Evolutionary conservation across 2,329 filamentous ascomycete genomes (phyloP).

Genomic region (Canariomyces notabilis): DNA sequence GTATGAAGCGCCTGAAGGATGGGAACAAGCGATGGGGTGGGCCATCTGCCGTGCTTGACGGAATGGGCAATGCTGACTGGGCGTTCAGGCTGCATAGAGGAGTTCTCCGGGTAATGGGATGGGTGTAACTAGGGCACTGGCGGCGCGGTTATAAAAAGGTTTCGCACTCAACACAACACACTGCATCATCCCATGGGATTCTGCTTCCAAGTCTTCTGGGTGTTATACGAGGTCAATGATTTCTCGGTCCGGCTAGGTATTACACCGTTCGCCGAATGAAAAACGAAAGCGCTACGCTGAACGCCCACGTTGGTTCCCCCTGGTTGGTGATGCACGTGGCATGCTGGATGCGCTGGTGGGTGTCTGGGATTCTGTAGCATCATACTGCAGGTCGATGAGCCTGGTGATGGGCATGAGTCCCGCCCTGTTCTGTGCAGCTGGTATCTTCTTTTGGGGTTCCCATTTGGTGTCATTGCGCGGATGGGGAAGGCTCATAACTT

Average conservation of each 20-base stretch:
- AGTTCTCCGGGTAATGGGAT: slow-evolving; percentile 21
- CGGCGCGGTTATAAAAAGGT: slow-evolving; percentile 27
- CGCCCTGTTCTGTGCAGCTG: slow-evolving; percentile 6
- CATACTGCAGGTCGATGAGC: slow-evolving; percentile 6
- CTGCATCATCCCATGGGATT: slow-evolving; percentile 27
- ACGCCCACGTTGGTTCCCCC: slow-evolving; percentile 15
- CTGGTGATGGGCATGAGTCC: slow-evolving; percentile 7
- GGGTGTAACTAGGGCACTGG: slow-evolving; percentile 27
- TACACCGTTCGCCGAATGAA: slow-evolving; percentile 26
- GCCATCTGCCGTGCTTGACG: not conserved
- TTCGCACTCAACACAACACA: slow-evolving; percentile 25
- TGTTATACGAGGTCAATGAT: slow-evolving; percentile 27
- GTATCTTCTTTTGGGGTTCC: too few relatives aligned
- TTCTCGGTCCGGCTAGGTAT: slow-evolving; percentile 27
- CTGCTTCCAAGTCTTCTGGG: slow-evolving; percentile 26
- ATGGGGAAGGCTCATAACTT: too few relatives aligned
- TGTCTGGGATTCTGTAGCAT: slow-evolving; percentile 8
- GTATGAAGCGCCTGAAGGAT: slow-evolving; percentile 45
- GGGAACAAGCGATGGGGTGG: not conserved
- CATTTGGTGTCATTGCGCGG: too few relatives aligned
- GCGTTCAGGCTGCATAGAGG: slow-evolving; percentile 23
- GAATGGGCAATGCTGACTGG: slow-evolving; percentile 19
- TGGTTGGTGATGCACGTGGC: slow-evolving; percentile 14
- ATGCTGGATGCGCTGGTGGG: slow-evolving; percentile 11
- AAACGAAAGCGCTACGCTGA: slow-evolving; percentile 26